Evolutionary conservation across 352 stramenopile species (phyloP).

Genomic region (Globisporangium emineosum): DNA sequence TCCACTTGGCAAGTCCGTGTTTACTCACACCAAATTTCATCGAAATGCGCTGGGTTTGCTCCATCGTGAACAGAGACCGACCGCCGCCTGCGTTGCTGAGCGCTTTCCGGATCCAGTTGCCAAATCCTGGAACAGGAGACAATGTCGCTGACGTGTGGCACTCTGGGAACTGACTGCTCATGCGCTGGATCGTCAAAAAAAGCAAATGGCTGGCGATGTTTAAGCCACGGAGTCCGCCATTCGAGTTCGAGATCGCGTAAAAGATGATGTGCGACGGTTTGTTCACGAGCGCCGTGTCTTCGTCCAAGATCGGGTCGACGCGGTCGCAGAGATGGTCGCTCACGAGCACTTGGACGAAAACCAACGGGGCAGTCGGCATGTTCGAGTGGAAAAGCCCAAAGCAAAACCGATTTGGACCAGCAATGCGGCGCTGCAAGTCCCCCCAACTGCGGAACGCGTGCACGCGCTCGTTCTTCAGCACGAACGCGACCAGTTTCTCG

Average conservation of each 20-base stretch:
- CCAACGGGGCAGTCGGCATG: conserved; percentile 63
- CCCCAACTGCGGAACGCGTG: conserved; percentile 65
- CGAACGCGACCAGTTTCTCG: conserved; percentile 62
- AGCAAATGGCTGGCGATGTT: conserved; percentile 83
- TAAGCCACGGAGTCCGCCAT: conserved; percentile 68
- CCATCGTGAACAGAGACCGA: conserved; percentile 44
- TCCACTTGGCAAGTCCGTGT: conserved; percentile 59
- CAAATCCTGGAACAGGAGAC: conserved; percentile 77
- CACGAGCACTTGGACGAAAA: conserved; percentile 76
- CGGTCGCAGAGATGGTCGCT: conserved; percentile 65
- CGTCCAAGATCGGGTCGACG: conserved; percentile 60
- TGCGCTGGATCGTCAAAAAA: conserved; percentile 80
- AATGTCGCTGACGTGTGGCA: conserved; percentile 70
- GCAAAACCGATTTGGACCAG: conserved; percentile 63
- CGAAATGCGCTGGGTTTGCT: conserved; percentile 46
- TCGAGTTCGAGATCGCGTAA: conserved; percentile 83
- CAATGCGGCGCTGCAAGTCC: conserved; percentile 63
- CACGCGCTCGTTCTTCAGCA: conserved; percentile 79
- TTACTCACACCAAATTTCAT: conserved; percentile 63
- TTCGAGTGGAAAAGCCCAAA: conserved; percentile 85
- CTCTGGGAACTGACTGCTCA: conserved; percentile 59
- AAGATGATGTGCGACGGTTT: conserved; percentile 81
- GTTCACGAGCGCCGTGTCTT: conserved; percentile 35
- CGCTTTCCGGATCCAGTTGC: conserved; percentile 56
- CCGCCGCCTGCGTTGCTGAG: conserved; percentile 26